Percentiles rank a stretch among this genome's conserved stretches.
Evolutionary conservation across 2,329 filamentous ascomycete species (phyloP).

Genomic region (Pseudocercospora macadamiae): DNA sequence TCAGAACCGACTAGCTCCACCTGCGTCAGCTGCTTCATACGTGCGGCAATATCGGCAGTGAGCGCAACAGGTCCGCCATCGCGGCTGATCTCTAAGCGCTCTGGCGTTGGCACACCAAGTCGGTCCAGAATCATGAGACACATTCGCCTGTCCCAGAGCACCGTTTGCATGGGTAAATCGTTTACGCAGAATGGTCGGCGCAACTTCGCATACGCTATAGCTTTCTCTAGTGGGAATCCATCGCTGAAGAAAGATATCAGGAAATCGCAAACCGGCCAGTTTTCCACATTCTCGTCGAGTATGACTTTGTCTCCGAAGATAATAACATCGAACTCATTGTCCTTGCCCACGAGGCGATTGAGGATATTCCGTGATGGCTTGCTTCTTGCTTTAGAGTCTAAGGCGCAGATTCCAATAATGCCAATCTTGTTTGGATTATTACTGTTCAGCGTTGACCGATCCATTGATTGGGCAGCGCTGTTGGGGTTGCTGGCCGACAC

Average conservation of each 20-base stretch:
- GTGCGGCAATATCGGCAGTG: slow-evolving; percentile 76
- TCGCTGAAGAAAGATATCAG: slow-evolving; percentile 98
- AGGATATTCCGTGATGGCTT: slow-evolving; percentile 97
- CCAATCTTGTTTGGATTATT: slow-evolving; percentile 58
- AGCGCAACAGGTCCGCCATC: slow-evolving; percentile 85
- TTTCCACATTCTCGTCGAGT: slow-evolving; percentile 91
- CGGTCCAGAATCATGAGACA: slow-evolving; percentile 87
- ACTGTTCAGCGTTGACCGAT: slow-evolving; percentile 59
- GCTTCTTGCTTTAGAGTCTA: slow-evolving; percentile 94
- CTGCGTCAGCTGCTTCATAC: slow-evolving; percentile 79
- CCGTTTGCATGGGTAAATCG: slow-evolving; percentile 94
- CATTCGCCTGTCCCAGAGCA: slow-evolving; percentile 91
- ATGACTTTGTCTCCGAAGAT: slow-evolving; percentile 99
- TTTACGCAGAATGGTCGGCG: slow-evolving; percentile 97
- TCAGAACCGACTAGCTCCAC: slow-evolving; percentile 72
- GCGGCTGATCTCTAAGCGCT: slow-evolving; percentile 84
- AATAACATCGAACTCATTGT: slow-evolving; percentile 91
- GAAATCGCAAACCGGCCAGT: slow-evolving; percentile 96
- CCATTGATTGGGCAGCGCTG: slow-evolving; percentile 77
- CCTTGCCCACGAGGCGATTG: slow-evolving; percentile 86
- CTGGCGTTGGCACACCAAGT: slow-evolving; percentile 86
- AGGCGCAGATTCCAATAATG: slow-evolving; percentile 87
- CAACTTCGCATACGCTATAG: slow-evolving; percentile 90
- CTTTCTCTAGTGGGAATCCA: slow-evolving; percentile 94
- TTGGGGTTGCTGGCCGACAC: slow-evolving; percentile 82